A percentile compares a stretch with the other conserved stretches of the same genome.
phyloP scores from a whole-genome alignment of 768 basidiomycete genomes.

The Mycena metata region DNA sequence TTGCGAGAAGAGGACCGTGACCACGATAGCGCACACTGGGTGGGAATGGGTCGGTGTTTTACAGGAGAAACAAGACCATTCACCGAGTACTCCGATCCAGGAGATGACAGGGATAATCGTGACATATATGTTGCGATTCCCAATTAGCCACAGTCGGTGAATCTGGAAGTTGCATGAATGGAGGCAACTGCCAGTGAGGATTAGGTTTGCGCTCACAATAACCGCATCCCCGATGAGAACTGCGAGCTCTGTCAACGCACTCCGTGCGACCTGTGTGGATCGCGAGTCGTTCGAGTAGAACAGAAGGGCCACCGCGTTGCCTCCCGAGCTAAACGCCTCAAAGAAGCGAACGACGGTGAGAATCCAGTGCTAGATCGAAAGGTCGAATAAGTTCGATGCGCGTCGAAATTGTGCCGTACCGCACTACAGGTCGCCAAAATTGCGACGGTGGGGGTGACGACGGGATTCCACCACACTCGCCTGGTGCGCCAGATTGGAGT shows the following conservation, averaged over 20 bases:
- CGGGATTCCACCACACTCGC: constrained; percentile 18
- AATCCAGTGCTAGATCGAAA: constrained; percentile 24
- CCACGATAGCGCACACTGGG: constrained; percentile 1
- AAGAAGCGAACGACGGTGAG: constrained; percentile 11
- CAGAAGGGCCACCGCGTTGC: neutral
- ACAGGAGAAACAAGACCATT: neutral
- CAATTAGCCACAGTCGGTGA: constrained; percentile 26
- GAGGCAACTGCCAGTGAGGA: neutral
- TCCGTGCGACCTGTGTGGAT: constrained; percentile 1
- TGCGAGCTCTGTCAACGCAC: constrained; percentile 4
- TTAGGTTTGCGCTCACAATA: constrained; percentile 21
- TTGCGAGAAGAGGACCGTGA: constrained; percentile 2
- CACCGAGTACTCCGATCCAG: constrained; percentile 12
- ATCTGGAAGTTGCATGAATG: constrained; percentile 8
- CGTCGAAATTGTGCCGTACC: constrained; percentile 5
- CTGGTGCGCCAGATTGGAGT: too few relatives aligned
- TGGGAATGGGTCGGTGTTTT: too few relatives aligned
- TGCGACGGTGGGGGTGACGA: constrained; percentile 21
- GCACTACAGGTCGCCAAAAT: constrained; percentile 15
- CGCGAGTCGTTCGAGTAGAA: neutral
- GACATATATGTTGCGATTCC: constrained; percentile 8
- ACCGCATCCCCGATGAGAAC: constrained; percentile 23
- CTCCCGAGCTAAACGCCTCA: neutral
- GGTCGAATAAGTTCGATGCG: neutral
- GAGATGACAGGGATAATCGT: neutral